Evolutionary conservation across 352 stramenopile genomes (phyloP), one percentile per base, ranked within the genome.

Genomic region (Globisporangium barbulae): DNA sequence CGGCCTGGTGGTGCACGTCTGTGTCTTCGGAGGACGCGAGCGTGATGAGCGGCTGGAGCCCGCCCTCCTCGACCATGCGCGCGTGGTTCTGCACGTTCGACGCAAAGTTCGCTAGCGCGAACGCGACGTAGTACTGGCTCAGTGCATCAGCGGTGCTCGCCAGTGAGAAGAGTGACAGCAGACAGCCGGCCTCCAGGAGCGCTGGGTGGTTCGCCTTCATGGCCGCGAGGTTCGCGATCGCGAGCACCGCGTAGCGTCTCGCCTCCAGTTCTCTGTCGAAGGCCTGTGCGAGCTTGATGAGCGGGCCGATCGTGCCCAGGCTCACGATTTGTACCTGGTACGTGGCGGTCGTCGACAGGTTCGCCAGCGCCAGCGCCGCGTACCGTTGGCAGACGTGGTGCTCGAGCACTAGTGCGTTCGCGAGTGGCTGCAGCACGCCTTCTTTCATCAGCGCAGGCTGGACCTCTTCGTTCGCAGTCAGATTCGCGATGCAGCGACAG

Each of bases 241-340:
- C 95, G 10, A 99, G 79, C 61, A 98, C 90, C 17, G 91, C 90
- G 62, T 98, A 99, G 0, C 96, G 82, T 56, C 95, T 74, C 4
- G 93, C 94, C 74, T 99, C 96, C 21, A 98, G 78, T 61, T 98
- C 88, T n/a, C 87, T 85, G 53, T 97, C 86, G 21, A 93, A 91
- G 19, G 89, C 78, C 58, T 90, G 80, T 0, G 91, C 91, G 10
- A 99, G 77, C 41, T 72, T 60, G 52, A 97, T 96, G 28, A 98
- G 75, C 22, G 93, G 91, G n/a, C 76, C 71, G 50, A 99, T 94
- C 6, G 94, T 96, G 2, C 96, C 97, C 19, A 95, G 76, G 49
- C 97, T 88, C 35, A 99, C 95, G 54, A 99, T 97, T 65, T 98
- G 91, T 13, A 98, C 88, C 68, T 98, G 91, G 58, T 96, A 96